Percentiles rank a stretch among this genome's conserved stretches.
Evolutionary conservation across 1,284 basidiomycete genomes (phyloP).

Genomic region (Xerocomus minutiporus): DNA sequence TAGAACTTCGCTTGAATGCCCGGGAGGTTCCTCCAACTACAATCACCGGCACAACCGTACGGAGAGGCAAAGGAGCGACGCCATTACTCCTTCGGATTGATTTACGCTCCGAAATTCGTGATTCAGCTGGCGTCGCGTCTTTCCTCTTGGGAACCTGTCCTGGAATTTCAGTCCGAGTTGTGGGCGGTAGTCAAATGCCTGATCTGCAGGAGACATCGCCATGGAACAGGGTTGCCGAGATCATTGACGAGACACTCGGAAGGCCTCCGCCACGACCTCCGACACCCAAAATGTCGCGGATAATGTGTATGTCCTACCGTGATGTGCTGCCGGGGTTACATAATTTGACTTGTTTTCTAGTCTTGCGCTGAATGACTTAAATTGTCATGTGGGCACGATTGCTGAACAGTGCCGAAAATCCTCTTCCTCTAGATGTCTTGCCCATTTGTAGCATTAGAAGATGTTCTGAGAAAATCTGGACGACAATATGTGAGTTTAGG

Average conservation of each 20-base stretch:
- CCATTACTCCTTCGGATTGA: constrained; percentile 9
- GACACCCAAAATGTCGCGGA: background rate
- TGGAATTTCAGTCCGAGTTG: constrained; percentile 10
- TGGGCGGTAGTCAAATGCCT: constrained; percentile 4
- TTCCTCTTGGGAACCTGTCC: constrained; percentile 18
- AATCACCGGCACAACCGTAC: background rate
- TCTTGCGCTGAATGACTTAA: background rate
- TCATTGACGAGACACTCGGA: background rate
- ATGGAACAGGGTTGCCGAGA: constrained; percentile 12
- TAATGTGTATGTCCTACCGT: background rate
- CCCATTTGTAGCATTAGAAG: background rate
- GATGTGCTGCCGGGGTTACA: background rate
- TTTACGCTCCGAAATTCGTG: constrained; percentile 20
- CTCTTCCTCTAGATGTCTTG: background rate
- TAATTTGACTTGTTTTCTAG: background rate
- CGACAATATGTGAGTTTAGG: background rate
- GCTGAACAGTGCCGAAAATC: background rate
- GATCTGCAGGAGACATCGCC: constrained; percentile 19
- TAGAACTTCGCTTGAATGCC: constrained; percentile 19
- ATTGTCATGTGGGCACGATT: background rate
- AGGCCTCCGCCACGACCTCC: background rate
- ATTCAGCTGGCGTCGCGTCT: constrained; percentile 14
- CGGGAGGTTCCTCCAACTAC: constrained; percentile 12
- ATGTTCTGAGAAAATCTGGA: background rate
- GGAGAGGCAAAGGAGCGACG: constrained; percentile 5